Percentiles rank a stretch among this genome's conserved stretches.
phyloP scores from a whole-genome alignment of 2,329 filamentous ascomycete genomes.

The Davidsoniella australis region DNA sequence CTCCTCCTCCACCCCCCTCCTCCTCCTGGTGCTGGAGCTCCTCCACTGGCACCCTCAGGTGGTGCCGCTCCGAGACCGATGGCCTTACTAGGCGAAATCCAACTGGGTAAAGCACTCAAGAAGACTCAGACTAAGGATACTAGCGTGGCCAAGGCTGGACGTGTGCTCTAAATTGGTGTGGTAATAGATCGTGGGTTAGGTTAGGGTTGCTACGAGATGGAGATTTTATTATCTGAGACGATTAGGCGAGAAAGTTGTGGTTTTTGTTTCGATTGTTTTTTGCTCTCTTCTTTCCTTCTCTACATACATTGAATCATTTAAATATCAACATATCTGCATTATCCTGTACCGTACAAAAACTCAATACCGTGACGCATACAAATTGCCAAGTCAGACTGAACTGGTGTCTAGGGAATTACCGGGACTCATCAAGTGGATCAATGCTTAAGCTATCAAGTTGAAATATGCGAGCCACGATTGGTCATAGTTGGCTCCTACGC shows the following conservation, averaged over 20 bases:
- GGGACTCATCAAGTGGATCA: too few relatives aligned
- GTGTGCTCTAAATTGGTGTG: slow-evolving; percentile 34
- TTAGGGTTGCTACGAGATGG: neutral
- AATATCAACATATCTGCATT: too few relatives aligned
- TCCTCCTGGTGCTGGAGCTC: slow-evolving; percentile 12
- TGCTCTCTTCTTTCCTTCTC: slow-evolving; percentile 10
- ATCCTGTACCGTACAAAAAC: too few relatives aligned
- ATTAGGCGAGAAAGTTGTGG: slow-evolving; percentile 9
- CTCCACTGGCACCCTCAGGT: slow-evolving; percentile 18
- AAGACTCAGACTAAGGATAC: slow-evolving; percentile 85
- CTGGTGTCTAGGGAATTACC: too few relatives aligned
- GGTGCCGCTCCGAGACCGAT: slow-evolving; percentile 28
- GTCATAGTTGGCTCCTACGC: too few relatives aligned
- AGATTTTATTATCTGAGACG: neutral
- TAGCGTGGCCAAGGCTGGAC: slow-evolving; percentile 59
- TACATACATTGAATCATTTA: neutral
- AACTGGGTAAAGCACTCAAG: slow-evolving; percentile 58
- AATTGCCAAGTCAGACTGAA: too few relatives aligned
- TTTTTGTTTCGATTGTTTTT: slow-evolving; percentile 14
- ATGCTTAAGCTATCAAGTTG: too few relatives aligned
- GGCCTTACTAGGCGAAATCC: slow-evolving; percentile 66
- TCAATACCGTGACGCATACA: too few relatives aligned
- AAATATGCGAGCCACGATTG: too few relatives aligned
- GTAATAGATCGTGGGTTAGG: neutral
- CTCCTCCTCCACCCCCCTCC: slow-evolving; percentile 21